Conservation (phyloP, 176 grass and related monocot genomes). For the Melocanna baccifera region DNA sequence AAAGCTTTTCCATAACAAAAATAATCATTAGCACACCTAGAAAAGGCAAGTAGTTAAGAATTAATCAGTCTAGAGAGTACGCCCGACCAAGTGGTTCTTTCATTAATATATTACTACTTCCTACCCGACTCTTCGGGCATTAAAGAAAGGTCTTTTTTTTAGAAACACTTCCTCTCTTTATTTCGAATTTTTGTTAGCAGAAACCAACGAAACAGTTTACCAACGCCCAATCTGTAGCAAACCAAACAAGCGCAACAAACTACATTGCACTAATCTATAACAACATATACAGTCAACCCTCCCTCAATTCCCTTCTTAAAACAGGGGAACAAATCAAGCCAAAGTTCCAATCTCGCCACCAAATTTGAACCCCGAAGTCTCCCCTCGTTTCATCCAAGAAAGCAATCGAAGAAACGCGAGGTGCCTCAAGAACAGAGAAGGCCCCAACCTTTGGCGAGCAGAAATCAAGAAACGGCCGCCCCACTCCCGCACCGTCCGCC, state of each 20-base stretch:
- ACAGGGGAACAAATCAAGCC: neutral
- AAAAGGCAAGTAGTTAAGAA: neutral
- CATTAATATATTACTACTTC: neutral
- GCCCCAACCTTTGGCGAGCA: constrained; percentile 22
- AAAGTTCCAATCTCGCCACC: neutral
- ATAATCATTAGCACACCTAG: neutral
- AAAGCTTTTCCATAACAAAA: neutral
- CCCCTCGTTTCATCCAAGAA: neutral
- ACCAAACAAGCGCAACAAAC: neutral
- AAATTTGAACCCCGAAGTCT: neutral
- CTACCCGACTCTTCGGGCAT: neutral
- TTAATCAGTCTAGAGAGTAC: neutral
- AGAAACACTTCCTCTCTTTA: neutral
- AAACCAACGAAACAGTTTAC: neutral
- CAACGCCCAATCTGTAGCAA: neutral
- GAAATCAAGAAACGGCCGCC: constrained; percentile 1
- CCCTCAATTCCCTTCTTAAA: constrained; percentile 1
- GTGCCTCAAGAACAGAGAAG: neutral
- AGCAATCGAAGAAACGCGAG: constrained; percentile 1
- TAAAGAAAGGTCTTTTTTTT: neutral
- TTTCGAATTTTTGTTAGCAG: neutral
- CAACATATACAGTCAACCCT: neutral
- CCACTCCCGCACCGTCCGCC: constrained; percentile 5
- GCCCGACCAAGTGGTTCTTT: constrained; percentile 1
- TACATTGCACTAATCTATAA: constrained; percentile 23